phyloP scores from a whole-genome alignment of 768 basidiomycete genomes.

The Collybia mongolica region DNA sequence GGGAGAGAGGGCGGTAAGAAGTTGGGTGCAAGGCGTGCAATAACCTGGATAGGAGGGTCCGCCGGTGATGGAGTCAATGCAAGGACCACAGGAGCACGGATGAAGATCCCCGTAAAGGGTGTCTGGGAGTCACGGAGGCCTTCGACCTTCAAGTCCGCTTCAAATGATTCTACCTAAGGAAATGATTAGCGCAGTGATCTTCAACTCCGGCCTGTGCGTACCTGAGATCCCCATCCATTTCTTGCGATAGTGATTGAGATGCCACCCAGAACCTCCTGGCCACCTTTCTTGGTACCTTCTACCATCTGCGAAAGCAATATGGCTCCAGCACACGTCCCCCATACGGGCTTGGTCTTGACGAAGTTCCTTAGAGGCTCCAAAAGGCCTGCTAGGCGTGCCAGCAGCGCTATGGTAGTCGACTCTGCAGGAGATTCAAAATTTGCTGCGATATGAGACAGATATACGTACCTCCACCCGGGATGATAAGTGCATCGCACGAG shows the following conservation, averaged over 20 bases:
- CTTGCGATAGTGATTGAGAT: constrained; percentile 78
- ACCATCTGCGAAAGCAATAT: constrained; percentile 79
- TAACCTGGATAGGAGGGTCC: constrained; percentile 63
- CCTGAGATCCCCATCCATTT: constrained; percentile 95
- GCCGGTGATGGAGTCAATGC: constrained; percentile 41
- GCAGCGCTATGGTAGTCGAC: constrained; percentile 87
- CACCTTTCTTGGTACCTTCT: constrained; percentile 79
- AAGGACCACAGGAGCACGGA: constrained; percentile 85
- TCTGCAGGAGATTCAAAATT: constrained; percentile 41
- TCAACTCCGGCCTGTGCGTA: constrained; percentile 28
- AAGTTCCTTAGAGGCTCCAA: constrained; percentile 79
- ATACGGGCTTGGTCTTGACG: constrained; percentile 71
- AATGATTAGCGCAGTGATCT: too few relatives aligned
- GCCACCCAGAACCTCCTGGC: constrained; percentile 83
- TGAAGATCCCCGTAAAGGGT: constrained; percentile 86
- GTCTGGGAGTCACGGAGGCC: constrained; percentile 56
- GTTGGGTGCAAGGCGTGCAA: constrained; percentile 40
- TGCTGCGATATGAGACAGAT: neutral
- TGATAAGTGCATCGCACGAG: constrained; percentile 80
- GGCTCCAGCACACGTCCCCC: constrained; percentile 97
- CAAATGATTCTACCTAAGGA: constrained; percentile 84
- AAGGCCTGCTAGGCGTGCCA: constrained; percentile 72
- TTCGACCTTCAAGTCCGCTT: constrained; percentile 66
- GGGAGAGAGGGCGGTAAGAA: constrained; percentile 35
- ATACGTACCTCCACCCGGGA: constrained; percentile 81